A percentile compares a stretch with the other conserved stretches of the same genome.
Conservation (phyloP, 192 early-diverging fungal species). For the Coemansia sp. region DNA sequence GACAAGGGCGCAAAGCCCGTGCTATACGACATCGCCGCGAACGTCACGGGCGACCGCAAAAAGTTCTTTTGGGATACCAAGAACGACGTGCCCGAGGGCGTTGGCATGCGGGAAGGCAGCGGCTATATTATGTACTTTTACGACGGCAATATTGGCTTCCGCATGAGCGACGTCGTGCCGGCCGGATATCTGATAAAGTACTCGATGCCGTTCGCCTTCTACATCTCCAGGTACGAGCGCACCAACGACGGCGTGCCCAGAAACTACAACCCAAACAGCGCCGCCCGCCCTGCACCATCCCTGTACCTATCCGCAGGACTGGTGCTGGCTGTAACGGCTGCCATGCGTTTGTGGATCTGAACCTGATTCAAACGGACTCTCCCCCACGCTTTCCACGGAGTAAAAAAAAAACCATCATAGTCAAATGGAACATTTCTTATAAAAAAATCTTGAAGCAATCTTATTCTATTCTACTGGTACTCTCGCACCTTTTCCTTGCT, state of each 20-base stretch:
- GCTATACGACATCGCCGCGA: conserved; percentile 49
- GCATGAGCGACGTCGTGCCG: conserved; percentile 51
- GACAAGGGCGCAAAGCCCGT: conserved; percentile 37
- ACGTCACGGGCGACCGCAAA: conserved; percentile 42
- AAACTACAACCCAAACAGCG: conserved; percentile 48
- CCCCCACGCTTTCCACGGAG: no score
- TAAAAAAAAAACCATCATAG: not conserved
- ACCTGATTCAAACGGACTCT: no score
- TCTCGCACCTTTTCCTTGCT: conserved; percentile 37
- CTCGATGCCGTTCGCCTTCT: conserved; percentile 54
- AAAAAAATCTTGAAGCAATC: not conserved
- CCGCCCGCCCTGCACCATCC: conserved; percentile 14
- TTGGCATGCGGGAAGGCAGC: conserved; percentile 52
- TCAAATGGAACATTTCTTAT: not conserved
- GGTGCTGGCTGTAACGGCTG: conserved; percentile 6
- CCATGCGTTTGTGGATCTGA: conserved; percentile 6
- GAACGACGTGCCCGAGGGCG: conserved; percentile 51
- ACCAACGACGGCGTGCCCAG: conserved; percentile 52
- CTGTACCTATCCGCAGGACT: conserved; percentile 5
- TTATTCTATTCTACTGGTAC: conserved; percentile 15
- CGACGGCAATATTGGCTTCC: conserved; percentile 51
- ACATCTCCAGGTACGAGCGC: conserved; percentile 44
- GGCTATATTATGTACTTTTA: conserved; percentile 54
- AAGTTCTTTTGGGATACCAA: conserved; percentile 53
- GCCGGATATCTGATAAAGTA: conserved; percentile 52